Evolutionary conservation across 306 rosid species (phyloP).

Genomic region (Potentilla sterilis): DNA sequence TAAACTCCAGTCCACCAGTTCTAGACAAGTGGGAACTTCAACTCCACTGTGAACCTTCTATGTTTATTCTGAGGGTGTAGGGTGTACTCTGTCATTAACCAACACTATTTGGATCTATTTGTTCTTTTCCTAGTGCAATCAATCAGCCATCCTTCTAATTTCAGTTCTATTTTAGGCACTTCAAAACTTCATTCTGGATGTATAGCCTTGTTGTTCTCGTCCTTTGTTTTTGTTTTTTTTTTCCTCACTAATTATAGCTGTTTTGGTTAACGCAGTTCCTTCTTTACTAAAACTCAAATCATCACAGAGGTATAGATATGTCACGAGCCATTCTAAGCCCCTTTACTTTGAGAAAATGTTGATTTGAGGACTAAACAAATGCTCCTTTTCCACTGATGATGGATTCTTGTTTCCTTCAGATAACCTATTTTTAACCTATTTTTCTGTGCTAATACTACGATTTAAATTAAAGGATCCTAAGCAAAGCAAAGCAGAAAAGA

Average conservation of each 20-base stretch:
- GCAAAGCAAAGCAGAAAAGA: slow-evolving; percentile 22
- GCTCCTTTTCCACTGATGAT: neutral
- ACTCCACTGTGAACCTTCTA: neutral
- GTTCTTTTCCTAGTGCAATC: neutral
- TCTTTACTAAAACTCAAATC: neutral
- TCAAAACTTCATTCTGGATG: neutral
- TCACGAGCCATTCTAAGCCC: neutral
- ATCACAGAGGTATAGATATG: neutral
- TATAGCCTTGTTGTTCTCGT: neutral
- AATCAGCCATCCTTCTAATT: neutral
- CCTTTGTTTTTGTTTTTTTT: neutral
- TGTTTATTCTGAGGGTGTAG: neutral
- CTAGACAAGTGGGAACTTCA: neutral
- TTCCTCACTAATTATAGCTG: neutral
- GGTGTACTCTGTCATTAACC: neutral
- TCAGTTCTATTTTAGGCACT: neutral
- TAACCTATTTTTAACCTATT: slow-evolving; percentile 1
- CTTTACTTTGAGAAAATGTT: neutral
- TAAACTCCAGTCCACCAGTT: slow-evolving; percentile 7
- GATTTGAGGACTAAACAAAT: neutral
- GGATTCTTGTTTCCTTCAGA: neutral
- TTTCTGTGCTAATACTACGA: slow-evolving; percentile 12
- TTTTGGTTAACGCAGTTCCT: neutral
- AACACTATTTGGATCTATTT: neutral
- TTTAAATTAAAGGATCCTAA: neutral